These are phyloP conservation scores for Trichosporon faecale DNA, from an alignment of 1,284 basidiomycete genomes.

Conservation along the genomic window DNA sequence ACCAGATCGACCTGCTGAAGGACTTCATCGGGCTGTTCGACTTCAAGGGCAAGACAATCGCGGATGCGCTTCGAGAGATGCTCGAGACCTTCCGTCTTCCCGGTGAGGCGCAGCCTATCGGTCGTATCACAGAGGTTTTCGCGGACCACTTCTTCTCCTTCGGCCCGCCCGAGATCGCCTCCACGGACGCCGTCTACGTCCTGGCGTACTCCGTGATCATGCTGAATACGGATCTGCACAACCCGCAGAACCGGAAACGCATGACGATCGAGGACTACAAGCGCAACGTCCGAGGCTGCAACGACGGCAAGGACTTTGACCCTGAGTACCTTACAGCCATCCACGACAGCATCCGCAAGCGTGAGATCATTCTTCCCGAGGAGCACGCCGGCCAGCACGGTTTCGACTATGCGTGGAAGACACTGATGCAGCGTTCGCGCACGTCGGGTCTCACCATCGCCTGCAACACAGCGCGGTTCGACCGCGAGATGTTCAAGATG, in stretches of 20 bases:
- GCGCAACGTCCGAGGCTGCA: conserved; percentile 88
- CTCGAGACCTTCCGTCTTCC: conserved; percentile 92
- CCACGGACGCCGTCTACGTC: conserved; percentile 90
- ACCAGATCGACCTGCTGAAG: conserved; percentile 78
- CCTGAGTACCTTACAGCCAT: conserved; percentile 79
- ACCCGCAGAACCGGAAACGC: conserved; percentile 93
- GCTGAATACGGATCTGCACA: conserved; percentile 97
- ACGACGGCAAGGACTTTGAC: conserved; percentile 80
- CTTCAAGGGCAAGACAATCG: conserved; percentile 85
- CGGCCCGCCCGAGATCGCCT: conserved; percentile 79
- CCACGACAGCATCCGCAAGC: conserved; percentile 89
- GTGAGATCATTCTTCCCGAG: conserved; percentile 96
- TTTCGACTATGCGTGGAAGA: conserved; percentile 99
- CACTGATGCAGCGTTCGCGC: conserved; percentile 76
- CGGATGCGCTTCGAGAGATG: conserved; percentile 91
- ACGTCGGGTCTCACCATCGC: conserved; percentile 73
- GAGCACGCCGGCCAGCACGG: conserved; percentile 95
- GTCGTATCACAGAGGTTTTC: conserved; percentile 91
- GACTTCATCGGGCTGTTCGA: conserved; percentile 88
- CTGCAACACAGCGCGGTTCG: conserved; percentile 75
- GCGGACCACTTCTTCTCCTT: conserved; percentile 86
- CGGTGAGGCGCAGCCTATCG: conserved; percentile 92
- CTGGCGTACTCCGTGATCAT: conserved; percentile 94
- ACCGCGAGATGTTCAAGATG: conserved; percentile 86
- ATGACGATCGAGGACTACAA: conserved; percentile 96